These are phyloP conservation scores for Gryganskiella cystojenkinii DNA, from an alignment of 192 early-diverging fungal species.

Conservation along the genomic window DNA sequence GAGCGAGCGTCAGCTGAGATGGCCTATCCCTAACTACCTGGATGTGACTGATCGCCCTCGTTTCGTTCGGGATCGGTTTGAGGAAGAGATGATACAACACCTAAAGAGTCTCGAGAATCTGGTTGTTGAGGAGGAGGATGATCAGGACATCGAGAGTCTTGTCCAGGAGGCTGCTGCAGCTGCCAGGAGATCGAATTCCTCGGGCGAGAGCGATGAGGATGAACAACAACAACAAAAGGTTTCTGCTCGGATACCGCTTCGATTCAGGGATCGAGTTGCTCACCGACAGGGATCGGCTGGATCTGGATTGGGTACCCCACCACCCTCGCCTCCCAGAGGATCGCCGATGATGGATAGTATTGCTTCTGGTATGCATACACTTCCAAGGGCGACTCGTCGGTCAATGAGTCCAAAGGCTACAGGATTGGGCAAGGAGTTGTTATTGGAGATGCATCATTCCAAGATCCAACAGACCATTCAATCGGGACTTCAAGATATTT, in stretches of 20 bases:
- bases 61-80: conserved; percentile 48
- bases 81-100: conserved; percentile 53
- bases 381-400: conserved; percentile 27
- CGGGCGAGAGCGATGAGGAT: conserved; percentile 41
- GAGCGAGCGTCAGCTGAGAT: conserved; percentile 35
- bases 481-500: conserved; percentile 19
- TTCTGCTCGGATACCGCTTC: conserved; percentile 13
- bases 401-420: conserved; percentile 46
- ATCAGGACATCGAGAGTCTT: conserved; percentile 35
- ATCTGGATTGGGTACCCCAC: conserved; percentile 31
- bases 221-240: conserved; percentile 19
- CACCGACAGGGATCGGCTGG: conserved; percentile 2
- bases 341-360: conserved; percentile 26
- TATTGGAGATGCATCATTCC: conserved; percentile 46
- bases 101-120: conserved; percentile 39
- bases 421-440: conserved; percentile 27
- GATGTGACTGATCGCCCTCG: conserved; percentile 43
- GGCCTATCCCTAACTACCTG: conserved; percentile 47
- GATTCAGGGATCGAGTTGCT: conserved; percentile 27
- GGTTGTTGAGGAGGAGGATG: conserved; percentile 40
- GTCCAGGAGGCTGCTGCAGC: conserved; percentile 33
- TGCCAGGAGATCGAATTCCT: conserved; percentile 28
- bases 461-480: conserved; percentile 42
- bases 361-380: conserved; percentile 11
- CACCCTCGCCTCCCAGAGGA: conserved; percentile 33